A percentile compares a stretch with the other conserved stretches of the same genome.
Conservation (phyloP, 345 rosid species). For the Eucalyptus curtisii region DNA sequence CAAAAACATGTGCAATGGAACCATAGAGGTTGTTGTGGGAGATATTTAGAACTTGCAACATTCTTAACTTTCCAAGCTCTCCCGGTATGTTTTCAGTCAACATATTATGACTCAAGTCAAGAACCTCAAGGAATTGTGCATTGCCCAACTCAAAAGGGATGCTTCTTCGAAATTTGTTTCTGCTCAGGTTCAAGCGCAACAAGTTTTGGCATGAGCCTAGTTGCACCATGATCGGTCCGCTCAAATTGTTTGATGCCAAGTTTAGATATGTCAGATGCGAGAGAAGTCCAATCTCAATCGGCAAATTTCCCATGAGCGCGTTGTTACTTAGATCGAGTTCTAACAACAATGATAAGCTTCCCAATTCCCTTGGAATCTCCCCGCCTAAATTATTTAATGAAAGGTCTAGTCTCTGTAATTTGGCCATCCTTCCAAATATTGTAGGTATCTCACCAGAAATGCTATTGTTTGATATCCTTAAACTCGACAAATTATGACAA, state of each 20-base stretch:
- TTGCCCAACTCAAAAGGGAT: background rate
- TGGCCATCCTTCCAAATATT: background rate
- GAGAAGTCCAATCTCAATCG: background rate
- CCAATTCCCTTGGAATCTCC: background rate
- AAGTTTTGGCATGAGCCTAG: background rate
- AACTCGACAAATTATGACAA: background rate
- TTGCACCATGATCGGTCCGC: rapidly evolving
- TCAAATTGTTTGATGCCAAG: background rate
- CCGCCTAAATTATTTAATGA: background rate
- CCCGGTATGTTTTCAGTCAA: rapidly evolving
- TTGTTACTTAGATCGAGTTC: background rate
- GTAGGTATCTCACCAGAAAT: background rate
- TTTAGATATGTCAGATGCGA: rapidly evolving
- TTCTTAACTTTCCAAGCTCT: rapidly evolving
- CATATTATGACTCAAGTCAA: background rate
- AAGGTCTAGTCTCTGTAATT: background rate
- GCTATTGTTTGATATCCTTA: background rate
- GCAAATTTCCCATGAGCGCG: rapidly evolving
- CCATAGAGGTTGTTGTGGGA: background rate
- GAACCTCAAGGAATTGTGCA: background rate
- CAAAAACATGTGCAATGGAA: background rate
- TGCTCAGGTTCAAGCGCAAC: background rate
- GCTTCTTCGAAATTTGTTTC: background rate
- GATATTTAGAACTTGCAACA: background rate
- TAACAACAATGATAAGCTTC: background rate